A percentile compares a stretch with the other conserved stretches of the same genome.
Evolutionary conservation across 352 stramenopile species (phyloP).

Genomic region (Labyrinthula sp.): DNA sequence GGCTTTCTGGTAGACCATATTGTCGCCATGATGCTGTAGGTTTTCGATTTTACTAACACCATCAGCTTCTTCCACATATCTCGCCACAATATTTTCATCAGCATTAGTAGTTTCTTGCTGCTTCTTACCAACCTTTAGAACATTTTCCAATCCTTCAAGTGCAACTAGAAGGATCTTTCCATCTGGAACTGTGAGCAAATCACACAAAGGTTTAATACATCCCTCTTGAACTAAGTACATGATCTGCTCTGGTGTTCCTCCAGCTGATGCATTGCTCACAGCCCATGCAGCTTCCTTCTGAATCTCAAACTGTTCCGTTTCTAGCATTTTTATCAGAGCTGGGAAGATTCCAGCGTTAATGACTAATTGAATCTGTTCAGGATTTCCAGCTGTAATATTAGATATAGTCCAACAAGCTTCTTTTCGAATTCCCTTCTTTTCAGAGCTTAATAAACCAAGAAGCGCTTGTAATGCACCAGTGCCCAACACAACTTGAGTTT

Average conservation of each 20-base stretch:
- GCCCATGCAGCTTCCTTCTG: conserved; percentile 92
- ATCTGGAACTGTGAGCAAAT: conserved; percentile 81
- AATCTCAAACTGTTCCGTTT: conserved; percentile 92
- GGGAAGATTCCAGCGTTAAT: conserved; percentile 90
- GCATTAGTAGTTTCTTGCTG: neutral
- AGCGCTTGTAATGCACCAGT: conserved; percentile 84
- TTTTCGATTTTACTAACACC: conserved; percentile 13
- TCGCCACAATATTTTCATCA: conserved; percentile 8
- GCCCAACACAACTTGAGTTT: conserved; percentile 98
- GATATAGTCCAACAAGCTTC: conserved; percentile 98
- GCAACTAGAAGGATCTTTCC: conserved; percentile 93
- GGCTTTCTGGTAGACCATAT: conserved; percentile 6
- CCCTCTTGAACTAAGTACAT: conserved; percentile 81
- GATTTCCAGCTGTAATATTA: conserved; percentile 96
- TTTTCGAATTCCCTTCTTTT: conserved; percentile 95
- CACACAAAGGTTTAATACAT: conserved; percentile 88
- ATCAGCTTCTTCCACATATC: conserved; percentile 7
- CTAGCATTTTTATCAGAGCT: conserved; percentile 80
- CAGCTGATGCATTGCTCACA: conserved; percentile 91
- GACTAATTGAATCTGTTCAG: conserved; percentile 93
- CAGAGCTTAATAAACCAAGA: conserved; percentile 64
- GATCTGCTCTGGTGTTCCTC: conserved; percentile 63
- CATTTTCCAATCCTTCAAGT: conserved; percentile 95
- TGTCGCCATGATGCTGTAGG: neutral
- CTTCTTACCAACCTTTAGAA: conserved; percentile 47